A percentile compares a stretch with the other conserved stretches of the same genome.
phyloP scores from a whole-genome alignment of 306 rosid genomes.

The Casuarina equisetifolia region DNA sequence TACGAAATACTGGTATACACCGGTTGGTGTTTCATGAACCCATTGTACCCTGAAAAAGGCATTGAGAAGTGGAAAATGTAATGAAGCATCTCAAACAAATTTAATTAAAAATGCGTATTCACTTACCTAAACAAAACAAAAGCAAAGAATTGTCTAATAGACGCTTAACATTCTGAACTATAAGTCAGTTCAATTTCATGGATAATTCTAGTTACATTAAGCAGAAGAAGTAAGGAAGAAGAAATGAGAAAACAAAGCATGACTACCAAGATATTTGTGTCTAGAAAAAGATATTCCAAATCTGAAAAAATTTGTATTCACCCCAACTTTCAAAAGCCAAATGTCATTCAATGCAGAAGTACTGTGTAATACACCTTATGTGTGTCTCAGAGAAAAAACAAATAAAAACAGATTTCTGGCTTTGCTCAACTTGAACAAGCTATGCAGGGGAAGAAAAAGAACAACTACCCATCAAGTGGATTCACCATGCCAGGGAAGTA shows the following conservation, averaged over 20 bases:
- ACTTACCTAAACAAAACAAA: background rate
- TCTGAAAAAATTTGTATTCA: background rate
- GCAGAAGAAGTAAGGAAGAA: background rate
- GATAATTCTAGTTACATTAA: background rate
- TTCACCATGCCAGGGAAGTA: conserved; percentile 76
- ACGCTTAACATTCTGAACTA: background rate
- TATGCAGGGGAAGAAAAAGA: conserved; percentile 27
- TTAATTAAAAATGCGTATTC: background rate
- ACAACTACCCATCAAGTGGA: conserved; percentile 90
- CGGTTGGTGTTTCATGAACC: conserved; percentile 60
- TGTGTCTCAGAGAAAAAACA: background rate
- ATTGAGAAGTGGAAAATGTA: conserved; percentile 12
- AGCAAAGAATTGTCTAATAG: background rate
- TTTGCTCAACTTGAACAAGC: background rate
- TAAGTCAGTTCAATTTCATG: background rate
- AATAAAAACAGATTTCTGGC: background rate
- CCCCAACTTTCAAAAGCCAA: background rate
- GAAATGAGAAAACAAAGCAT: background rate
- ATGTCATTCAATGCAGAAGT: background rate
- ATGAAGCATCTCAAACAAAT: conserved; percentile 6
- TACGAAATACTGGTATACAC: conserved; percentile 80
- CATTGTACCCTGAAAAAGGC: conserved; percentile 65
- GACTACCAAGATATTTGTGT: background rate
- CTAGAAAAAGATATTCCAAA: background rate
- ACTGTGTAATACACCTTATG: background rate